These are phyloP conservation scores for Rhodotorula graminis DNA, from an alignment of 768 basidiomycete genomes.

Conservation along the genomic window DNA sequence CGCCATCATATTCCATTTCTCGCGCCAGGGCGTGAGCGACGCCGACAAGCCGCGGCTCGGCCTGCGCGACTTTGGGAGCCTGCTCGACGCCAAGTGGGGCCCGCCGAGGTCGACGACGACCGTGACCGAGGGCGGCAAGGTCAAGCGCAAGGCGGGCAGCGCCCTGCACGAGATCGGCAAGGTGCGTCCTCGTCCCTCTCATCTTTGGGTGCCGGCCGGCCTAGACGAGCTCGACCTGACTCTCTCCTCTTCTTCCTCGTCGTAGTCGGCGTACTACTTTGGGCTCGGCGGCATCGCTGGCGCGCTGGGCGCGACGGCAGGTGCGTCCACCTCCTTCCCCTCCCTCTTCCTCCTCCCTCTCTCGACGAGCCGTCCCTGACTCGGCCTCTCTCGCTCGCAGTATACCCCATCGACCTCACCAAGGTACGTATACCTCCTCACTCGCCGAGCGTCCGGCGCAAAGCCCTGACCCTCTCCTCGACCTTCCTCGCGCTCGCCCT, in stretches of 20 bases:
- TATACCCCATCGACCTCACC: constrained; percentile 65
- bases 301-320: constrained; percentile 85
- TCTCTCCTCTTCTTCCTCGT: constrained; percentile 47
- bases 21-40: constrained; percentile 60
- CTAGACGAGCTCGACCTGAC: background rate
- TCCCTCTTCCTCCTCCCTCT: background rate
- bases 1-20: constrained; percentile 97
- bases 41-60: constrained; percentile 63
- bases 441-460: too few species aligned
- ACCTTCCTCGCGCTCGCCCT: background rate
- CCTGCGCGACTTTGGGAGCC: constrained; percentile 82
- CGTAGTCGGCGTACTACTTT: constrained; percentile 79
- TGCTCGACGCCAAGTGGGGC: constrained; percentile 84
- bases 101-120: constrained; percentile 34
- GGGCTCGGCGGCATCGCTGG: constrained; percentile 82
- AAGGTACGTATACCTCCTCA: background rate
- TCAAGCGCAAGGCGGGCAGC: constrained; percentile 6
- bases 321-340: background rate
- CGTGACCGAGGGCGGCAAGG: background rate
- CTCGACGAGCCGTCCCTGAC: too few species aligned
- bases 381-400: constrained; percentile 43
- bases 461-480: background rate
- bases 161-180: constrained; percentile 35
- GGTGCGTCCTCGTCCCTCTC: constrained; percentile 4
- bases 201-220: constrained; percentile 45